These are phyloP conservation scores for Olyra latifolia DNA, from an alignment of 176 grass and related monocot genomes.

Conservation along the genomic window DNA sequence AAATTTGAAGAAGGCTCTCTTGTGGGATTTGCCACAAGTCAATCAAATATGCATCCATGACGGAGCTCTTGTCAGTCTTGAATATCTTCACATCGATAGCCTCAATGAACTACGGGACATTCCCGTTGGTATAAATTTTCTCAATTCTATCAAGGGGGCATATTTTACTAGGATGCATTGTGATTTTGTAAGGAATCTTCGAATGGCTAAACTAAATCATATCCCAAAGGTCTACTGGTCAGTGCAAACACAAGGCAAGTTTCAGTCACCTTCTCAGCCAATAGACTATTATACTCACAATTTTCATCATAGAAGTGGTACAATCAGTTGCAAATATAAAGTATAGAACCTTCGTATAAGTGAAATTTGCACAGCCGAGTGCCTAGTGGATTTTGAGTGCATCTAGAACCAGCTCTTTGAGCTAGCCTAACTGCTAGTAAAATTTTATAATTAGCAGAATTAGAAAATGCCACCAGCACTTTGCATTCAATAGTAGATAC, in stretches of 20 bases:
- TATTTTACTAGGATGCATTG: slow-evolving; percentile 35
- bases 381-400: background rate
- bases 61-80: slow-evolving; percentile 28
- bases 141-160: slow-evolving; percentile 38
- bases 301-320: background rate
- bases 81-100: slow-evolving; percentile 23
- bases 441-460: background rate
- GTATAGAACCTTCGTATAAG: background rate
- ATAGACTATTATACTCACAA: background rate
- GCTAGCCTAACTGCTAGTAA: background rate
- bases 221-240: slow-evolving; percentile 26
- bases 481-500: background rate
- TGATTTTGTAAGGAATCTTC: slow-evolving; percentile 36
- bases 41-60: slow-evolving; percentile 48
- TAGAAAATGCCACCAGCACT: background rate
- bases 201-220: slow-evolving; percentile 19
- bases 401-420: background rate
- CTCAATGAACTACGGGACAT: slow-evolving; percentile 39
- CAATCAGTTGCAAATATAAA: no score
- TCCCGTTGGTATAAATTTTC: slow-evolving; percentile 37
- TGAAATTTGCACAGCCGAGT: background rate
- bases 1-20: background rate
- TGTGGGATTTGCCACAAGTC: slow-evolving; percentile 23
- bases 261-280: background rate
- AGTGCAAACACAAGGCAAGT: slow-evolving; percentile 27